phyloP scores from a whole-genome alignment of 179 eudicot species.

The Nepenthes alata region DNA sequence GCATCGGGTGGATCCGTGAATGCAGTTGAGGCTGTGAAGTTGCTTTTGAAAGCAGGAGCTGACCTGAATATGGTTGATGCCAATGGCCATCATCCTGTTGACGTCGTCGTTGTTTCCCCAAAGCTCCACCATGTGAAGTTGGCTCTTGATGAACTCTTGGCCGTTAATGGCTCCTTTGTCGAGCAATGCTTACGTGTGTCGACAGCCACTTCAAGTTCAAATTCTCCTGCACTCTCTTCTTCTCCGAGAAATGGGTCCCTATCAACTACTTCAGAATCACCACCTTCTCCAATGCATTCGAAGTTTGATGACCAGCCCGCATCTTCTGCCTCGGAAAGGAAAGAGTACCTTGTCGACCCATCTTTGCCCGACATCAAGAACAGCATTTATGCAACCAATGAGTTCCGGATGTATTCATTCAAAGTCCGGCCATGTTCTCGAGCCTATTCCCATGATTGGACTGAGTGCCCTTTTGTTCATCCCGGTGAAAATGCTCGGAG shows the following conservation, averaged over 20 bases:
- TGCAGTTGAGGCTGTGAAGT: constrained; percentile 33
- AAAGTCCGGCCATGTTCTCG: constrained; percentile 66
- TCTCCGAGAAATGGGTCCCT: constrained; percentile 20
- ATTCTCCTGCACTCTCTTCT: constrained; percentile 33
- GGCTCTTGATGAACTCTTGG: constrained; percentile 35
- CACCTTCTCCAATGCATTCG: constrained; percentile 26
- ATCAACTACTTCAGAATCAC: constrained; percentile 31
- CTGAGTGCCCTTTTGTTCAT: constrained; percentile 71
- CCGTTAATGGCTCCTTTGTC: constrained; percentile 18
- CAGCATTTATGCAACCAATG: constrained; percentile 50
- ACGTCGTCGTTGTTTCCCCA: constrained; percentile 37
- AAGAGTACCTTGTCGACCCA: constrained; percentile 55
- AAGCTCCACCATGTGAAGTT: constrained; percentile 21
- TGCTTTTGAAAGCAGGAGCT: constrained; percentile 45
- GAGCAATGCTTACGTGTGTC: constrained; percentile 22
- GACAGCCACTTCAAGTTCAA: constrained; percentile 19
- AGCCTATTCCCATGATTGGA: constrained; percentile 74
- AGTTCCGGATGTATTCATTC: constrained; percentile 58
- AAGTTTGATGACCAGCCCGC: constrained; percentile 22
- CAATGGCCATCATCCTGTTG: constrained; percentile 35
- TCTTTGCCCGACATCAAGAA: constrained; percentile 66
- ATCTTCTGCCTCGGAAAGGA: constrained; percentile 30
- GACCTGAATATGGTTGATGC: constrained; percentile 45
- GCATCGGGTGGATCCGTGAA: constrained; percentile 50
- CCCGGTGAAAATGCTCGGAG: constrained; percentile 78